Evolutionary conservation across 2,329 filamentous ascomycete genomes (phyloP).

Genomic region (Aspergillus novofumigatus): DNA sequence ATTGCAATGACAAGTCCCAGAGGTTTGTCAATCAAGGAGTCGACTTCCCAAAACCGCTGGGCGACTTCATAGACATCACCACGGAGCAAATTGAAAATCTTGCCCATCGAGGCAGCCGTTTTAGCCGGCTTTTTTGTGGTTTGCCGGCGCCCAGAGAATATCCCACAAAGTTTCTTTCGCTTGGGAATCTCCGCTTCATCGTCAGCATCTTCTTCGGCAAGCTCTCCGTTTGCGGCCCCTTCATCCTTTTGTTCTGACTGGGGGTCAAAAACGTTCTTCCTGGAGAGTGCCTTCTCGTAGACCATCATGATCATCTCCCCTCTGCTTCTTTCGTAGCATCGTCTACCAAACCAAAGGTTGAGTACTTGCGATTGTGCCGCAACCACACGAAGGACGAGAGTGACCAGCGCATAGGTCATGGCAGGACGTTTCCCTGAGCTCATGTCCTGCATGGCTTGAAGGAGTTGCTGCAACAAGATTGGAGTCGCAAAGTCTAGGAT

Average conservation of each 20-base stretch:
- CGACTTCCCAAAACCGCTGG: slow-evolving; percentile 76
- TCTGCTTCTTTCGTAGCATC: slow-evolving; percentile 76
- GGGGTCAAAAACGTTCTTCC: slow-evolving; percentile 53
- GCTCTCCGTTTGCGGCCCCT: slow-evolving; percentile 6
- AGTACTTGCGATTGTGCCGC: slow-evolving; percentile 64
- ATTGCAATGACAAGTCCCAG: slow-evolving; percentile 71
- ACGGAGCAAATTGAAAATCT: slow-evolving; percentile 83
- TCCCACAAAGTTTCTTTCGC: slow-evolving; percentile 22
- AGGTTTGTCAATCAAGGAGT: slow-evolving; percentile 70
- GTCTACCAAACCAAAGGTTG: slow-evolving; percentile 74
- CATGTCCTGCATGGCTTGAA: slow-evolving; percentile 61
- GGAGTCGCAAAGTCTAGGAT: slow-evolving; percentile 55
- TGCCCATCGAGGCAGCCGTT: slow-evolving; percentile 74
- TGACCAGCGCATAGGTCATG: slow-evolving; percentile 61
- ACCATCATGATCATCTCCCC: slow-evolving; percentile 85
- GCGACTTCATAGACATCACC: slow-evolving; percentile 42
- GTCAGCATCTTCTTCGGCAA: slow-evolving; percentile 4
- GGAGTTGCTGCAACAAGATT: slow-evolving; percentile 66
- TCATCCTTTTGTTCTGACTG: slow-evolving; percentile 28
- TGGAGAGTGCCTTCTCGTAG: slow-evolving; percentile 69
- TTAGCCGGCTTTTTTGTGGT: slow-evolving; percentile 33
- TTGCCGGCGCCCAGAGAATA: slow-evolving; percentile 20
- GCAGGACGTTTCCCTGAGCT: slow-evolving; percentile 51
- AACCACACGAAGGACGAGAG: slow-evolving; percentile 57
- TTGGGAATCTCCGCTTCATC: slow-evolving; percentile 15